phyloP scores from a whole-genome alignment of 2,329 filamentous ascomycete species.

The Tolypocladium amazonense region DNA sequence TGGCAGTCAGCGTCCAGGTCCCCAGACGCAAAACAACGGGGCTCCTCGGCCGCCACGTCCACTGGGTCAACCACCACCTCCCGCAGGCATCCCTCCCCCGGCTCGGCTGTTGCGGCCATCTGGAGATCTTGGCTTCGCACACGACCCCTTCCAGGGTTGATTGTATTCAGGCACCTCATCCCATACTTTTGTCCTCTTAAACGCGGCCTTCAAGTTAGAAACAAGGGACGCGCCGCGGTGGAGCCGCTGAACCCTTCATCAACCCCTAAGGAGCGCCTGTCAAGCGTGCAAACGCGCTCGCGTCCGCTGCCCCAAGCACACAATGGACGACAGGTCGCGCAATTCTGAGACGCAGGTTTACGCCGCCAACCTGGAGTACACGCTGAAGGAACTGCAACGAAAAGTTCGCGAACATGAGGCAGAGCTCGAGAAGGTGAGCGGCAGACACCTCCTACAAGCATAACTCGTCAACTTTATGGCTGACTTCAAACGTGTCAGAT shows the following conservation, averaged over 20 bases:
- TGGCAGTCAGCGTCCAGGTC: background rate
- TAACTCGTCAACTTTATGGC: background rate
- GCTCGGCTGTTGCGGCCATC: background rate
- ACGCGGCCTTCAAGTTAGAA: background rate
- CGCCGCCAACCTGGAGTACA: constrained; percentile 49
- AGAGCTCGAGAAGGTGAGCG: constrained; percentile 33
- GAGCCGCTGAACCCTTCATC: background rate
- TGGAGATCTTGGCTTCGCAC: background rate
- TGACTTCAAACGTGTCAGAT: constrained; percentile 11
- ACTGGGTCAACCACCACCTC: background rate
- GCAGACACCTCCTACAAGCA: background rate
- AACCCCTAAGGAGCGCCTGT: background rate
- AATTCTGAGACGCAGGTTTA: constrained; percentile 17
- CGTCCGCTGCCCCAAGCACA: background rate
- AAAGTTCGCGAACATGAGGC: constrained; percentile 43
- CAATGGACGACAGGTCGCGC: constrained; percentile 15
- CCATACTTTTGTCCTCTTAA: background rate
- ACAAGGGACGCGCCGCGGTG: background rate
- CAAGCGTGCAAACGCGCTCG: background rate
- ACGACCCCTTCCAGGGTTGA: background rate
- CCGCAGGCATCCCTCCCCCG: background rate
- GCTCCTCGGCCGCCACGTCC: background rate
- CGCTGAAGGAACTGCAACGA: constrained; percentile 54
- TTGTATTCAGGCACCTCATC: background rate
- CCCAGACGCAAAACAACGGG: background rate